phyloP scores from a whole-genome alignment of 768 basidiomycete genomes.

The Pluteus cervinus region DNA sequence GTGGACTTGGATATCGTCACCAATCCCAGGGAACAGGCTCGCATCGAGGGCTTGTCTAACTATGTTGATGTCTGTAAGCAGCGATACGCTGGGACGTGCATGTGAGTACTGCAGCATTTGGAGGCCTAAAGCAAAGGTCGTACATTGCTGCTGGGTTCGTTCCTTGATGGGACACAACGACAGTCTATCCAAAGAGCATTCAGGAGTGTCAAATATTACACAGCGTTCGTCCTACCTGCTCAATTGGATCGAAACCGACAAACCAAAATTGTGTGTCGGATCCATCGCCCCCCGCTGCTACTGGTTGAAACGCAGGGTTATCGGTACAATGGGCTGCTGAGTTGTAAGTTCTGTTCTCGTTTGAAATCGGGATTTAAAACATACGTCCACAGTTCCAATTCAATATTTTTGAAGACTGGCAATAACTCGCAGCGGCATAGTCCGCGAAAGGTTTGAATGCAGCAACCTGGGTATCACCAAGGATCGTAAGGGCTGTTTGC shows the following conservation, averaged over 20 bases:
- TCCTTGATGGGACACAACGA: slow-evolving; percentile 31
- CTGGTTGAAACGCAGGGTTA: slow-evolving; percentile 36
- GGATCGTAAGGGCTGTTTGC: slow-evolving; percentile 24
- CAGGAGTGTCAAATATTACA: slow-evolving; percentile 1
- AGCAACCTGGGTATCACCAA: slow-evolving; percentile 36
- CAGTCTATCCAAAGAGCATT: slow-evolving; percentile 13
- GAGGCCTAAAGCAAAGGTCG: background rate
- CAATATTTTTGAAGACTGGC: slow-evolving; percentile 32
- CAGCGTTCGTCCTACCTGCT: too few species aligned
- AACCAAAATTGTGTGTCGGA: slow-evolving; percentile 36
- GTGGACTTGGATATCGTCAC: slow-evolving; percentile 32
- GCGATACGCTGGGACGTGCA: slow-evolving; percentile 20
- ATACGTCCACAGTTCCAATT: slow-evolving; percentile 49
- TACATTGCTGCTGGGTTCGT: slow-evolving; percentile 12
- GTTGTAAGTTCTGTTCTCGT: too few species aligned
- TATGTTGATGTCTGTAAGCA: slow-evolving; percentile 33
- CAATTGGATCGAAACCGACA: slow-evolving; percentile 31
- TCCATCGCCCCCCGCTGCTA: slow-evolving; percentile 47
- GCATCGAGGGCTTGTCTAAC: slow-evolving; percentile 24
- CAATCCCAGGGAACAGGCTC: slow-evolving; percentile 39
- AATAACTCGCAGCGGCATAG: slow-evolving; percentile 49
- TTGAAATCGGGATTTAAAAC: too few species aligned
- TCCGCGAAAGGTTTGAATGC: slow-evolving; percentile 39
- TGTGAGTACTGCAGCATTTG: slow-evolving; percentile 2
- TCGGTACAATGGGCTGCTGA: slow-evolving; percentile 34